Base-by-base conservation (phyloP, 192 early-diverging fungal species). In the Rhizoclosmatium sp. region DNA sequence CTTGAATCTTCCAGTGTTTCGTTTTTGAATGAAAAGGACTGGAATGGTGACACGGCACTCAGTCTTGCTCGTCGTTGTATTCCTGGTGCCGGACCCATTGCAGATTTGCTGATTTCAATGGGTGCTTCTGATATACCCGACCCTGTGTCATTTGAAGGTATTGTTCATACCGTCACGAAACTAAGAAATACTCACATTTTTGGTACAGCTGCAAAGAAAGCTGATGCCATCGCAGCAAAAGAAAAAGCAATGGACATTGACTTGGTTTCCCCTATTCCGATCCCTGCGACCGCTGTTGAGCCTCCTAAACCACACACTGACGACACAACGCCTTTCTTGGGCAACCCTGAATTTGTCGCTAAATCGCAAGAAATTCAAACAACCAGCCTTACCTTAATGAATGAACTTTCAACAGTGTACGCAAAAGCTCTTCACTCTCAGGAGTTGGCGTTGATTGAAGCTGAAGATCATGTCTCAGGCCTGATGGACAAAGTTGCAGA, bases 1-100 rank as follows among this genome's bases (percentile, higher is more conserved):
- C 21, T 56, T 5, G 59, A 62, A 61, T 46, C 72, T 45, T 4
- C 72, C 39, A 19, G 10, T 4, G 12, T 14, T 3, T 3, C n/a
- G 3, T 12, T 31, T 4, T 48, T 71, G 44, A 40, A 76, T 67
- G 64, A 10, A 39, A 21, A 44, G 23, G 75, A 76, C 41, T 76
- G 75, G 75, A 76, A 76, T 47, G 44, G 47, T 14, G 60, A 76
- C n/a, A 47, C 64, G 12, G 61, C 64, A 16, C 45, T 67, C 10
- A n/a, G 47, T 5, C n/a, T 76, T n/a, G 65, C 46, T 14, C 61
- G 75, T 14, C 42, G 58, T 4, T 3, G 60, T 7, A 59, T 76
- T 48, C 0, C 5, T 7, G 75, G 75, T 21, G 45, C 62, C 41
- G 75, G 44, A 16, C 3, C 23, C 3, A 67, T 76, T 65, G 45